Conservation (phyloP, 768 basidiomycete genomes). For the Antrodiella citrinella region DNA sequence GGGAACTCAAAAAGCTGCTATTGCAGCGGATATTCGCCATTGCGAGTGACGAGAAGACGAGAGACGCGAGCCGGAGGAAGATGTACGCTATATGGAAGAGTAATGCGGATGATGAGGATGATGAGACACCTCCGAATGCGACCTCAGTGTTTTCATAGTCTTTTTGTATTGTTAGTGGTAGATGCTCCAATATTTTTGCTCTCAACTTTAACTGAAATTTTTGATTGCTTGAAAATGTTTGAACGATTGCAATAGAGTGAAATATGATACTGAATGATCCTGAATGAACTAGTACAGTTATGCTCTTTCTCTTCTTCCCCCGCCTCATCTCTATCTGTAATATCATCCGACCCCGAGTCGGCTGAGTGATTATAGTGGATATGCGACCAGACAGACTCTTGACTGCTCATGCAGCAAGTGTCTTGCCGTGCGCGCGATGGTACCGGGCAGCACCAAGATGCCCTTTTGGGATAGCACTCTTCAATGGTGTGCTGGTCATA, state of each 20-base stretch:
- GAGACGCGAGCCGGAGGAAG: constrained; percentile 72
- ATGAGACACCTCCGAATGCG: constrained; percentile 10
- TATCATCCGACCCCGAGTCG: no score
- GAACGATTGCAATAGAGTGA: background rate
- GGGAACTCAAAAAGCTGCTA: constrained; percentile 43
- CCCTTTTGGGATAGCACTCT: constrained; percentile 8
- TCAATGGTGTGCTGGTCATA: constrained; percentile 1
- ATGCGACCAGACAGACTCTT: background rate
- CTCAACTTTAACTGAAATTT: background rate
- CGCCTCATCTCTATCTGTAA: no score
- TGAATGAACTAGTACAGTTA: no score
- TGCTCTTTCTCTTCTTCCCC: background rate
- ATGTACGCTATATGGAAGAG: constrained; percentile 78
- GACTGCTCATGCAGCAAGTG: background rate
- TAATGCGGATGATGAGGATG: constrained; percentile 38
- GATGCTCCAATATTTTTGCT: background rate
- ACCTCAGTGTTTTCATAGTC: background rate
- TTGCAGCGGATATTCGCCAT: constrained; percentile 60
- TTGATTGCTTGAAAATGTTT: background rate
- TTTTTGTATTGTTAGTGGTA: background rate
- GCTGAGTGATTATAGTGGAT: no score
- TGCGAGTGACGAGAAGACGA: constrained; percentile 67
- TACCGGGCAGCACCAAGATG: constrained; percentile 4
- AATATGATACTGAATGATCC: background rate
- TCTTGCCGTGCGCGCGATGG: background rate